Evolutionary conservation across 345 rosid species (phyloP), one percentile per base, ranked within the genome.

Genomic region (Barbarea vulgaris): DNA sequence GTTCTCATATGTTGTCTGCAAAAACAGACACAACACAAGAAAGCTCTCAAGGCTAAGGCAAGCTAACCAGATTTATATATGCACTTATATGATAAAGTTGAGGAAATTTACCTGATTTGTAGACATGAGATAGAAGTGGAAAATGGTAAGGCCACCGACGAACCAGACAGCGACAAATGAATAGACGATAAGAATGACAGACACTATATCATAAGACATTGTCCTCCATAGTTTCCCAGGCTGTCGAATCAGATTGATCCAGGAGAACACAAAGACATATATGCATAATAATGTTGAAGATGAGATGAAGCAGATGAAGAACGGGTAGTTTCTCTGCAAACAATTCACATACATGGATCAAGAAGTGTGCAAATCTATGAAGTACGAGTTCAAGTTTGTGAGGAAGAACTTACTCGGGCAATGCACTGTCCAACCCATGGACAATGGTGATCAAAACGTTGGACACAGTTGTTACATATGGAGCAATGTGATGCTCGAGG

Each of bases 341-440:
- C 62, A 27, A 6, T 53, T 25, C 9, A 50, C 11, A 39, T 8
- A 13, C 56, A 33, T 33, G 36, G 66, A 33, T 47, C 48, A 47
- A 70, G 34, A 46, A 33, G 59, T 53, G 24, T 67, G 30, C 34
- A 51, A 14, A 51, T 4, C 6, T 21, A 31, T 48, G 9, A 5
- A 11, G 28, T 37, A 12, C 22, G 6, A 33, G 9, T 37, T 37
- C 42, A 62, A 30, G 22, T 17, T 47, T 47, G 22, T 17, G 11
- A 22, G 8, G 9, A 52, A 52, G 42, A 54, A 56, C 64, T 84
- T 89, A 95, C 99, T 84, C 82, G 74, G 66, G 98, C 98, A 55
- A 95, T 88, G 79, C 99, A 95, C 41, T 95, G 99, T 61, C 99
- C 98, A 52, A 95, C 94, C 99, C 99, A 95, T 59, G 99, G 98